Conservation (phyloP, 2,329 filamentous ascomycete species). For the Aspergillus floridensis region DNA sequence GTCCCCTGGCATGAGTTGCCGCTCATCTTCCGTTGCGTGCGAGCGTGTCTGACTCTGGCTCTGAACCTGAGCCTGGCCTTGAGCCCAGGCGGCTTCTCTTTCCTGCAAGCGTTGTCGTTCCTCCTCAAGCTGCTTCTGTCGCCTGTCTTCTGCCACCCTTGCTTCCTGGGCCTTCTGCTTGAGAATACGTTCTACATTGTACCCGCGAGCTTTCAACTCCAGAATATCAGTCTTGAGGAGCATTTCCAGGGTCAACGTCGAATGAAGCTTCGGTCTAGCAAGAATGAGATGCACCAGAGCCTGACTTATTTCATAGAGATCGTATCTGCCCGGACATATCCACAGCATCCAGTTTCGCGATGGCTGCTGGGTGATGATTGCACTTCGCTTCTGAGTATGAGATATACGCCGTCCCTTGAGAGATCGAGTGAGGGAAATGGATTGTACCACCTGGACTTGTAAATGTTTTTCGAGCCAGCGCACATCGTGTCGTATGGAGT, state of each 20-base stretch:
- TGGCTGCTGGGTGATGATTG: slow-evolving; percentile 60
- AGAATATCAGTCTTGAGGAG: slow-evolving; percentile 82
- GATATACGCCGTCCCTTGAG: slow-evolving; percentile 68
- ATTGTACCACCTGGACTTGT: slow-evolving; percentile 71
- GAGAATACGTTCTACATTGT: slow-evolving; percentile 94
- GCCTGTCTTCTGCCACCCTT: slow-evolving; percentile 78
- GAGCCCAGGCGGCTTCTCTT: slow-evolving; percentile 53
- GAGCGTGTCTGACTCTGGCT: slow-evolving; percentile 16
- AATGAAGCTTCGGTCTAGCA: slow-evolving; percentile 78
- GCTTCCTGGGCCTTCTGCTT: slow-evolving; percentile 84
- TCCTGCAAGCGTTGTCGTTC: slow-evolving; percentile 69
- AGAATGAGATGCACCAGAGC: slow-evolving; percentile 80
- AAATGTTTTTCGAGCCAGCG: slow-evolving; percentile 90
- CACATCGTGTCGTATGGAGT: slow-evolving; percentile 79
- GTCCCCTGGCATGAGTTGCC: slow-evolving; percentile 66
- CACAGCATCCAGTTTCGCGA: slow-evolving; percentile 65
- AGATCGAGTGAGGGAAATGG: slow-evolving; percentile 73
- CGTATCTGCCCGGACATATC: slow-evolving; percentile 68
- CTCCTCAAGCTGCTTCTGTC: slow-evolving; percentile 67
- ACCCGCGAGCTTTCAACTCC: slow-evolving; percentile 79
- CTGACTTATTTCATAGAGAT: slow-evolving; percentile 90
- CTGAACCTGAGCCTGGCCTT: slow-evolving; percentile 25
- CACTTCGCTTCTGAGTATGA: slow-evolving; percentile 72
- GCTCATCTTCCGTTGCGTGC: slow-evolving; percentile 30
- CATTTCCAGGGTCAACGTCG: slow-evolving; percentile 86